Base-by-base conservation (phyloP, 345 rosid genomes). In the Firmiana major region DNA sequence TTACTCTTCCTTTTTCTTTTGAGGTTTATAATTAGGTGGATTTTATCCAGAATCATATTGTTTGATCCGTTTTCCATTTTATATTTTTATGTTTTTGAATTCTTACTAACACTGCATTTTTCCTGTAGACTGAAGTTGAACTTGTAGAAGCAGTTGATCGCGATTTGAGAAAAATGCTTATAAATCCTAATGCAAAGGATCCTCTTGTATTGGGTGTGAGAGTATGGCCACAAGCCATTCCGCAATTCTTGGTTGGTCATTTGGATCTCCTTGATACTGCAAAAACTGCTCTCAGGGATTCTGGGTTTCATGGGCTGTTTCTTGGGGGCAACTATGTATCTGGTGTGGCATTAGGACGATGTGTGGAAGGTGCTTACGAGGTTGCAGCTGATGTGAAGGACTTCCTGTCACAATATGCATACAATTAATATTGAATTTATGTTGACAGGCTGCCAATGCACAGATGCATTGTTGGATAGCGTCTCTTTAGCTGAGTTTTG, bases 141-240 rank as follows among this genome's bases (percentile, higher is more conserved):
- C 89, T 92, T 66, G 98, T 95, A 36, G 97, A 90, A 84, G 97
- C 91, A 19, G 97, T 96, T 28, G 93, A 92, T 82, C 86, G 92
- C 9, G 99, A 93, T 84, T 83, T 93, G 77, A 92, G 98, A 77
- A 92, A 93, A 89, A 92, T 95, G 94, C 97, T 93, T 17, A 85
- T 95, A 80, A 90, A 91, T 64, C 93, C 92, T 9, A 85, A 75
- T 70, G 90, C 98, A 1, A 86, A 82, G 83, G 97, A 92, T 36
- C 99, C 99, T 54, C 69, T 90, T 45, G 81, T 67, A 48, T 80
- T 92, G 43, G 97, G 98, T 40, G 97, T 91, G 46, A 88, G 87
- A 76, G 90, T 91, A 13, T 96, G 98, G 97, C 97, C 93, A 42
- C 93, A 88, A 85, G 97, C 99, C 81, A 96, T 93, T 81, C 98